Evolutionary conservation across 1,284 basidiomycete genomes (phyloP), one percentile per base, ranked within the genome.

Genomic region (Ganoderma boninense): DNA sequence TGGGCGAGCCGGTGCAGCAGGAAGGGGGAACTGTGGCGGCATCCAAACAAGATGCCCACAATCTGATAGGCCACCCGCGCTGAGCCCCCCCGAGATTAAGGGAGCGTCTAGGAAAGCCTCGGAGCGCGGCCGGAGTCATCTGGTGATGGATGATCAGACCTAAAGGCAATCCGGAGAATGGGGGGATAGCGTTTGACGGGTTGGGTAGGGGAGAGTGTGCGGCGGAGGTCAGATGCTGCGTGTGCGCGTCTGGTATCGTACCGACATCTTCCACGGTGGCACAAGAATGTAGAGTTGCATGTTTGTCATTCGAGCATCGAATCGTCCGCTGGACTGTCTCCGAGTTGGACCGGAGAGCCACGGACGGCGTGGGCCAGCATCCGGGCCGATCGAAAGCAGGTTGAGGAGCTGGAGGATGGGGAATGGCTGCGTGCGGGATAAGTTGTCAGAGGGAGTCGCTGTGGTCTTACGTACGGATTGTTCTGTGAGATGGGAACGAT

Each of bases 381-480:
- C 35, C 54, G 62, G 66, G 46, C 64, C 64, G 64, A 42, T 20
- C 29, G 46, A 18, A 32, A 32, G 38, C n/a, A 49, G 44, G 20
- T 59, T 44, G 46, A 57, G 44, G 60, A 49, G 46, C 7, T 49
- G 20, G 4, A 65, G 54, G 32, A 43, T 64, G 64, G 52, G 61
- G 52, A 57, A 29, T 23, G 61, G 35, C 35, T 60, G 57, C 57
- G 57, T n/a, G 18, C 6, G 4, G 29, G 29, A 44, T 23, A 49
- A 49, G 46, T 49, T 49, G 18, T 44, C 5, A 49, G 62, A 43
- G 42, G 7, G 13, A 10, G 52, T 43, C 61, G 49, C 54, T 32
- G 64, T 40, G 57, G 23, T 40, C 61, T 71, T 73, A 73, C 70
- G 72, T 73, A 73, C 69, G 57, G 46, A 54, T 32, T 49, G 20